A percentile compares a stretch with the other conserved stretches of the same genome.
Evolutionary conservation across 2,329 filamentous ascomycete species (phyloP).

Genomic region (Colletotrichum somersetense): DNA sequence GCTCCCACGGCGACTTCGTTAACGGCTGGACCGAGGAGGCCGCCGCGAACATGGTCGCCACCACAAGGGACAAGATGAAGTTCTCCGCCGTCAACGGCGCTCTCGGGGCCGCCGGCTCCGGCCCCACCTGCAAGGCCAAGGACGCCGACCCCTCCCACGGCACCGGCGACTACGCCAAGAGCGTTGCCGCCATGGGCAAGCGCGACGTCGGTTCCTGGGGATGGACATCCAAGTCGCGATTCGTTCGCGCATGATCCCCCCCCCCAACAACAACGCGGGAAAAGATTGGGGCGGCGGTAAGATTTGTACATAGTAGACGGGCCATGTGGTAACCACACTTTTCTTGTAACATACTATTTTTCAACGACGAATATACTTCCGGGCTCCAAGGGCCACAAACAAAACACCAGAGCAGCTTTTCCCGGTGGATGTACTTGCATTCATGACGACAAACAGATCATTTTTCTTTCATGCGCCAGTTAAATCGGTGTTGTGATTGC

Average conservation of each 20-base stretch:
- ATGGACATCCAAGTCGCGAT: slow-evolving; percentile 40
- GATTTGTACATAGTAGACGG: background rate
- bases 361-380: background rate
- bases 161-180: slow-evolving; percentile 56
- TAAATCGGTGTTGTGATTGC: background rate
- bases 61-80: slow-evolving; percentile 52
- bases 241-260: slow-evolving; percentile 14
- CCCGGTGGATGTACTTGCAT: background rate
- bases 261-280: too few relatives aligned
- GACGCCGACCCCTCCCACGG: slow-evolving; percentile 58
- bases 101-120: slow-evolving; percentile 49
- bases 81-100: slow-evolving; percentile 54
- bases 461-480: background rate
- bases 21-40: slow-evolving; percentile 61
- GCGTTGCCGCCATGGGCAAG: slow-evolving; percentile 46
- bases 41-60: slow-evolving; percentile 56
- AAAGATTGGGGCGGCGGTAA: background rate
- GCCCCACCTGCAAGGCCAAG: slow-evolving; percentile 48
- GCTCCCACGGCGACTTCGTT: slow-evolving; percentile 62
- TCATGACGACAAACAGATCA: background rate
- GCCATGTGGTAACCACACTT: background rate
- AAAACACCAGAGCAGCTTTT: background rate
- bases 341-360: slow-evolving; percentile 17
- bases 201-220: slow-evolving; percentile 34
- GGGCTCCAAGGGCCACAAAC: background rate